These are phyloP conservation scores for Tardiomyces digboiensis DNA, from an alignment of 1,139 yeast genomes.

Conservation along the genomic window DNA sequence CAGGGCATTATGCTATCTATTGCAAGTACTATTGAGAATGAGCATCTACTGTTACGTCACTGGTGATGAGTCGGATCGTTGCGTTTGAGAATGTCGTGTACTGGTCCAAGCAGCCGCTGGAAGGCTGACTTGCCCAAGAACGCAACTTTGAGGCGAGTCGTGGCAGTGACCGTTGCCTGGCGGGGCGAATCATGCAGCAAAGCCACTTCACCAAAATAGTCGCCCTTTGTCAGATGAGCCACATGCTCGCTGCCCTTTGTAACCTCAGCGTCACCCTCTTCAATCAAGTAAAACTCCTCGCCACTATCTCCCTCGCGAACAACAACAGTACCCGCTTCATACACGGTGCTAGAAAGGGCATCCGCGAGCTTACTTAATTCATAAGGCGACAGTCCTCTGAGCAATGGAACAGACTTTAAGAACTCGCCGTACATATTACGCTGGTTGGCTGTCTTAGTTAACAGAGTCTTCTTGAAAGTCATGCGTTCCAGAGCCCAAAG, in stretches of 20 bases:
- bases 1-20: too few species aligned
- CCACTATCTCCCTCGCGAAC: conserved; percentile 88
- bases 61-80: conserved; percentile 5
- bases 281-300: conserved; percentile 84
- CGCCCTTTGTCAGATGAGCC: conserved; percentile 62
- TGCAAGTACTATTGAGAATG: too few species aligned
- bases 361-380: conserved; percentile 92
- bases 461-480: conserved; percentile 83
- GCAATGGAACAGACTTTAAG: conserved; percentile 76
- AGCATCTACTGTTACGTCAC: too few species aligned
- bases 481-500: conserved; percentile 93
- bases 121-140: conserved; percentile 88
- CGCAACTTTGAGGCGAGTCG: conserved; percentile 72
- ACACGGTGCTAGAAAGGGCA: conserved; percentile 75
- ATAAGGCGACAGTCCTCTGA: conserved; percentile 59
- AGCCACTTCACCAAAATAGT: conserved; percentile 95
- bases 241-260: conserved; percentile 46
- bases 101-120: conserved; percentile 88
- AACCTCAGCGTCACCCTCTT: conserved; percentile 78
- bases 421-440: conserved; percentile 87
- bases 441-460: conserved; percentile 86
- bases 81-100: conserved; percentile 13
- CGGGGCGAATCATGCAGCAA: conserved; percentile 85
- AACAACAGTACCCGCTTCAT: conserved; percentile 62
- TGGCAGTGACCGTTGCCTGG: conserved; percentile 86